Evolutionary conservation across 768 basidiomycete genomes (phyloP), one percentile per base, ranked within the genome.

Genomic region (Pilatotrama ljubarskyi): DNA sequence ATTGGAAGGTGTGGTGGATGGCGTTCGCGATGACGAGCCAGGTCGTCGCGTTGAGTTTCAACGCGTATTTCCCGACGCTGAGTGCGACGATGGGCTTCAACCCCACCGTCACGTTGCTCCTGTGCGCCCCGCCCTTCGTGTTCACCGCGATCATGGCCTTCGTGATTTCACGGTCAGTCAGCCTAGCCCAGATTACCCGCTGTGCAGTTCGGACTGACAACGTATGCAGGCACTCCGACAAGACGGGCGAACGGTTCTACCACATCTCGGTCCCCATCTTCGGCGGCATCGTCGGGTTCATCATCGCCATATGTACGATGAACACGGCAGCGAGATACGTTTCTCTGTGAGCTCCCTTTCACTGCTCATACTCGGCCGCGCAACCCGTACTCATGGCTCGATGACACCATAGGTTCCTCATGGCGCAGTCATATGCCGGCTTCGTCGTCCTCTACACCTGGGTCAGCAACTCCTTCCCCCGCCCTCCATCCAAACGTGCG

Each of bases 1-100:
- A 95, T 68, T 85, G 87, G 88, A 90, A 87, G 71, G 90, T 95
- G 38, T 94, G 91, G 88, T 90, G 83, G 82, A 78, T 95, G 43
- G 79, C 87, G 18, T 55, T 91, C 26, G 79, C 86, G 2, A 70
- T 90, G 56, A 82, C 83, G 14, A 80, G 79, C 64, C 79, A 84
- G 74, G 80, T 84, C 36, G 73, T 88, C 37, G 83, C 87, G 9
- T 66, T 91, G 25, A 86, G 84, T 4, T 93, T 93, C 78, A 88
- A 90, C 69, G 86, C 85, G 8, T 91, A 85, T 72, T 93, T 93
- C 75, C 90, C 88, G 6, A 90, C 91, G 0, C 73, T 94, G 55
- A 82, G 82, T 26, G 82, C 80, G 17, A 94, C 91, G 10, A 76
- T 95, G 73, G 87, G 87, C 18, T 89, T 78, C 72, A 77, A 73